These are phyloP conservation scores for Ophiostoma quercus DNA, from an alignment of 2,329 filamentous ascomycete species.

Conservation along the genomic window DNA sequence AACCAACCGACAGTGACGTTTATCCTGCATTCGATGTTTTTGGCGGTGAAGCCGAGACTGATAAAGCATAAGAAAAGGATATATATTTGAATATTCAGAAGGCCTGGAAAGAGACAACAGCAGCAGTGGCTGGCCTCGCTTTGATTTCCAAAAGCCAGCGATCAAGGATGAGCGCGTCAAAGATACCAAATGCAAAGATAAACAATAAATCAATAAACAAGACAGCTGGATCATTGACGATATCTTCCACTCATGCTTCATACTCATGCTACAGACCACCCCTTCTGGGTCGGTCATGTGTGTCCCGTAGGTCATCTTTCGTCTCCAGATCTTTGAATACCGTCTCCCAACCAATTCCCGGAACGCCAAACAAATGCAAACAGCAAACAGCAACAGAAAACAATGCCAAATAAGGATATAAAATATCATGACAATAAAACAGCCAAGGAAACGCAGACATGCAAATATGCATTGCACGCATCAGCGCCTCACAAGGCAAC, in stretches of 20 bases:
- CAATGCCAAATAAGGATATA: conserved; percentile 10
- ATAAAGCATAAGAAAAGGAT: not conserved
- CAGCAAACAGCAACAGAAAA: not conserved
- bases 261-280: not conserved
- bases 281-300: not conserved
- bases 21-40: conserved; percentile 23
- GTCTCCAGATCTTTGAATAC: not conserved
- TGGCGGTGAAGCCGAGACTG: not conserved
- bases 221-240: not conserved
- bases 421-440: not conserved
- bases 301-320: not conserved
- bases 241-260: not conserved
- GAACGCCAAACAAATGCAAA: conserved; percentile 23
- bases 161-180: not conserved
- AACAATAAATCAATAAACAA: too few relatives aligned
- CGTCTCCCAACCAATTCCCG: conserved; percentile 14
- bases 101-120: not conserved
- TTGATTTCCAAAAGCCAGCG: not conserved
- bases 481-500: not conserved
- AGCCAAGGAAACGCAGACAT: not conserved
- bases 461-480: not conserved
- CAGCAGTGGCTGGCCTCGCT: not conserved
- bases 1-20: conserved; percentile 23
- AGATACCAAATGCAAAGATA: not conserved
- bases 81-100: not conserved